Evolutionary conservation across 345 rosid species (phyloP), one percentile per base, ranked within the genome.

Genomic region (Durio zibethinus): DNA sequence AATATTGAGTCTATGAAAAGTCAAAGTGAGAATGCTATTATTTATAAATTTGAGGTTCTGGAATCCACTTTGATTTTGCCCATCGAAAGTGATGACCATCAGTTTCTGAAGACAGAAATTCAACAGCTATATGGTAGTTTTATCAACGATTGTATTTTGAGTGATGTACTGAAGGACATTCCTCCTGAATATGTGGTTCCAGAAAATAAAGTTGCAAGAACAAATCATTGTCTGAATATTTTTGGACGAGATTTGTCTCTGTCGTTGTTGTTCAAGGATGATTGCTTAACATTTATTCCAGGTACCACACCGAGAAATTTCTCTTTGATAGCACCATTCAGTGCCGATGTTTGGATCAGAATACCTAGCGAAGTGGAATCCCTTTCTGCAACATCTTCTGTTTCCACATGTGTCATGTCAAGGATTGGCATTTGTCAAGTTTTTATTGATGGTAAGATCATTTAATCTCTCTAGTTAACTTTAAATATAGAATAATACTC

Each of bases 271-370:
- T 77, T 78, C 29, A 79, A 84, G 82, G 84, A 86, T 85, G 90
- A 85, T 81, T 80, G 64, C 78, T 67, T 81, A 52, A 65, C 75
- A 35, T 56, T 76, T 80, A 80, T 83, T 80, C 74, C 79, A 78
- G 82, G 83, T 40, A 61, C 77, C 38, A 72, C 71, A 29, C 71
- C 76, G 48, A 74, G 82, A 76, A 86, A 80, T 64, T 75, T 85
- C 78, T 59, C 84, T 54, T 82, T 94, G 76, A 86, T 89, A 73
- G 75, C 87, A 43, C 88, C 89, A 9, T 67, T 88, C 45, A 81
- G 80, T 86, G 97, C 88, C 60, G 95, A 93, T 79, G 80, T 88
- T 29, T 91, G 98, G 98, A 85, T 93, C 74, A 86, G 92, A 83
- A 82, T 94, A 81, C 95, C 97, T 48, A 79, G 83, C 76, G 86